These are phyloP conservation scores for Boletus reticuloceps DNA, from an alignment of 768 basidiomycete species.

Conservation along the genomic window DNA sequence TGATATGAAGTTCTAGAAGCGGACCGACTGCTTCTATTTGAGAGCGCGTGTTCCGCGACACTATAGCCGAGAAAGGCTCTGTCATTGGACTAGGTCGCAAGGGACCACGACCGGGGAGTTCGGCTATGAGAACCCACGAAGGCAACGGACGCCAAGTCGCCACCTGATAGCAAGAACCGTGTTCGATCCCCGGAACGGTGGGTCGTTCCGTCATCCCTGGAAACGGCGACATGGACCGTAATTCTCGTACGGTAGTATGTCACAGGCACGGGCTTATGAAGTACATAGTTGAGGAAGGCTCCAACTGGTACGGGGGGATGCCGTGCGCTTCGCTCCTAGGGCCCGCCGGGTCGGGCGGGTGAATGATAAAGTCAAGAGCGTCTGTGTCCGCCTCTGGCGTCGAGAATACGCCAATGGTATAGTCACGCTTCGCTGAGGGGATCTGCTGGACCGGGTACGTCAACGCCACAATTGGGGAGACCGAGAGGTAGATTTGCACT, in stretches of 20 bases:
- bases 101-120: conserved; percentile 8
- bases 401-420: background rate
- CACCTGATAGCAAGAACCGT: conserved; percentile 12
- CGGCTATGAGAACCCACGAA: conserved; percentile 12
- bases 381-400: background rate
- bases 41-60: background rate
- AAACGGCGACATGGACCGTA: conserved; percentile 3
- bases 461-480: background rate
- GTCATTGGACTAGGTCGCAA: background rate
- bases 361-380: conserved; percentile 1
- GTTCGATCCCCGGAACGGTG: conserved; percentile 1
- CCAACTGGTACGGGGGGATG: conserved; percentile 3
- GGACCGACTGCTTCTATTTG: background rate
- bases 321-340: conserved; percentile 2
- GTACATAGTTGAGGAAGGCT: conserved; percentile 1
- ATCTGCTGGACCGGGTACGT: background rate
- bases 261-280: conserved; percentile 1
- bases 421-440: conserved; percentile 2
- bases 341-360: conserved; percentile 4
- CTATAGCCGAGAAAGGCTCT: background rate
- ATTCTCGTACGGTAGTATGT: conserved; percentile 11
- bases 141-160: conserved; percentile 7
- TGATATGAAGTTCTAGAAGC: background rate
- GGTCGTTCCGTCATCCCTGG: conserved; percentile 8
- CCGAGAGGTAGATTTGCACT: background rate